phyloP scores from a whole-genome alignment of 441 rosid genomes.

The Erodium trifolium region DNA sequence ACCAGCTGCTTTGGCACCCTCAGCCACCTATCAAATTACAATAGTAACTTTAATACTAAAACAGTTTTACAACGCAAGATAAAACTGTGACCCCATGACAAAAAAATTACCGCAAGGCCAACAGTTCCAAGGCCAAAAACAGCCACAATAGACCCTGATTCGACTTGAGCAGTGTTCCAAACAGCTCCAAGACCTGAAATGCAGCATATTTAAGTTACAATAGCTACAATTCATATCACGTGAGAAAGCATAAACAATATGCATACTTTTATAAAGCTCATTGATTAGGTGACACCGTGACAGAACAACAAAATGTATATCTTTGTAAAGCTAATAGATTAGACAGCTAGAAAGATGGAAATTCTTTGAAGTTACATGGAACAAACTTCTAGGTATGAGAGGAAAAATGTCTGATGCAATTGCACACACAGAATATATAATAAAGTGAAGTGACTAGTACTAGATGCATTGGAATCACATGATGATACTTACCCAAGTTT shows the following conservation, averaged over 20 bases:
- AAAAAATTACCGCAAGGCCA: conserved; percentile 74
- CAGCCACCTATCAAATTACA: conserved; percentile 58
- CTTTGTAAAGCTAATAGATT: no score
- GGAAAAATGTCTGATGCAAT: background rate
- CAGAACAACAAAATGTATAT: no score
- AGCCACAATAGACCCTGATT: conserved; percentile 76
- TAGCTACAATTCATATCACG: background rate
- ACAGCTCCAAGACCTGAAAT: conserved; percentile 86
- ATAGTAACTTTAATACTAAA: background rate
- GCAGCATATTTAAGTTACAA: background rate
- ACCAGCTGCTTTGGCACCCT: conserved; percentile 91
- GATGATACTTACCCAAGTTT: background rate
- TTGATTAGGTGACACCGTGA: no score
- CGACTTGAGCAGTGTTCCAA: conserved; percentile 98
- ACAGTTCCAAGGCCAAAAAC: conserved; percentile 93
- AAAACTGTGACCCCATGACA: background rate
- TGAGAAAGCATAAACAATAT: no score
- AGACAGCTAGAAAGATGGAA: background rate
- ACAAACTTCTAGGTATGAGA: background rate
- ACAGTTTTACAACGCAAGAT: background rate
- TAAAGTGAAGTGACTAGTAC: background rate
- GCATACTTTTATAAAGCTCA: no score
- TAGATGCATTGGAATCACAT: background rate
- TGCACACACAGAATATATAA: background rate
- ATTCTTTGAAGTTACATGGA: background rate